Percentiles rank a stretch among this genome's conserved stretches.
Conservation (phyloP, 176 grass and related monocot species). For the Thalia dealbata region DNA sequence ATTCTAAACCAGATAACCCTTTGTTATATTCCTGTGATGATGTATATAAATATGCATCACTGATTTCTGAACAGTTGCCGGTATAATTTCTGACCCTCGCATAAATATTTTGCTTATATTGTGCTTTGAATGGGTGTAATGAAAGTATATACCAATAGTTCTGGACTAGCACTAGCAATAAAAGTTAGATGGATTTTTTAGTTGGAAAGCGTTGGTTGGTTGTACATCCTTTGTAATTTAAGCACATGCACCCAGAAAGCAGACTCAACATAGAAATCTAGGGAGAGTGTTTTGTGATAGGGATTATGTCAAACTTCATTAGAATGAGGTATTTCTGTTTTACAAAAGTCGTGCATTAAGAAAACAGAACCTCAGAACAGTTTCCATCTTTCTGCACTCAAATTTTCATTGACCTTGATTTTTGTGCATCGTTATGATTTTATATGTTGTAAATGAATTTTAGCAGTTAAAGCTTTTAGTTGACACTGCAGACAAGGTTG, state of each 20-base stretch:
- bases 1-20: slow-evolving; percentile 27
- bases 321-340: neutral
- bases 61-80: slow-evolving; percentile 55
- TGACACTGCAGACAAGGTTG: no score
- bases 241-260: neutral
- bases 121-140: neutral
- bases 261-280: neutral
- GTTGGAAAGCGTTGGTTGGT: neutral
- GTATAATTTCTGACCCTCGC: slow-evolving; percentile 17
- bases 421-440: neutral
- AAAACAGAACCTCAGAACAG: neutral
- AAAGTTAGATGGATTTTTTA: neutral
- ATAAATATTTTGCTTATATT: neutral
- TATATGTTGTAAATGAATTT: no score
- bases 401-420: neutral
- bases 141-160: neutral
- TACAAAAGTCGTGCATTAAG: neutral
- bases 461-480: no score
- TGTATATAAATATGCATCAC: slow-evolving; percentile 49
- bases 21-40: slow-evolving; percentile 39
- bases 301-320: neutral
- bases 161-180: neutral
- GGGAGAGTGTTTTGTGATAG: neutral
- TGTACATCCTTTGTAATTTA: neutral
- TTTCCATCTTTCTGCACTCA: neutral